Conservation (phyloP, 129 eudicot genomes). For the Flaveria trinervia region DNA sequence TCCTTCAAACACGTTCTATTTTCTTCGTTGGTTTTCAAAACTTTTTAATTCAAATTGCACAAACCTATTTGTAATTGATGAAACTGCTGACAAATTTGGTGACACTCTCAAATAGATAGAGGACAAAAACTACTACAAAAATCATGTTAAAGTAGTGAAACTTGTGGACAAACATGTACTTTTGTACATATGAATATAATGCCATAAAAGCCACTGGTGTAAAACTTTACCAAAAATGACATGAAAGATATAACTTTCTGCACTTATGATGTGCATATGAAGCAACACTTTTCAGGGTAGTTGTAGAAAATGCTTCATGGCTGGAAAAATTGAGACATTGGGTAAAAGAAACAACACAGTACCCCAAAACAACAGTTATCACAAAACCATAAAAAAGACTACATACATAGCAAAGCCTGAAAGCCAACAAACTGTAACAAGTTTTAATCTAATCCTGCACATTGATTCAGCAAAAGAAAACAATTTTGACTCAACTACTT, state of each 20-base stretch:
- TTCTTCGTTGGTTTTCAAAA: not conserved
- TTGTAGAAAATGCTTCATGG: not conserved
- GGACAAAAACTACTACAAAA: not conserved
- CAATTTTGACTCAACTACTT: too few species aligned
- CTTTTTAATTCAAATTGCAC: not conserved
- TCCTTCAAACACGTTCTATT: not conserved
- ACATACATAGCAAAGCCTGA: not conserved
- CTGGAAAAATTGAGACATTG: not conserved
- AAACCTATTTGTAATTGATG: not conserved
- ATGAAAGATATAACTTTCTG: not conserved
- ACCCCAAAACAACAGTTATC: not conserved
- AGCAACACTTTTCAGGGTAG: not conserved
- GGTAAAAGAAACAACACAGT: not conserved
- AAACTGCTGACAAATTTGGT: not conserved
- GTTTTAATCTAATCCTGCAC: not conserved
- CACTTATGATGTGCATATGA: not conserved
- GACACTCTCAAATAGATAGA: not conserved
- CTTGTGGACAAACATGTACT: constrained; percentile 5
- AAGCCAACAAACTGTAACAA: not conserved
- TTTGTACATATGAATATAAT: not conserved
- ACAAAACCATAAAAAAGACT: not conserved
- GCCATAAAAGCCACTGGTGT: not conserved
- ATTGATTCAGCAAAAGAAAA: not conserved
- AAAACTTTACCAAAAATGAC: not conserved
- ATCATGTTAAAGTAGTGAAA: not conserved